phyloP scores from a whole-genome alignment of 257 asterid genomes.

The Dorcoceras hygrometricum region DNA sequence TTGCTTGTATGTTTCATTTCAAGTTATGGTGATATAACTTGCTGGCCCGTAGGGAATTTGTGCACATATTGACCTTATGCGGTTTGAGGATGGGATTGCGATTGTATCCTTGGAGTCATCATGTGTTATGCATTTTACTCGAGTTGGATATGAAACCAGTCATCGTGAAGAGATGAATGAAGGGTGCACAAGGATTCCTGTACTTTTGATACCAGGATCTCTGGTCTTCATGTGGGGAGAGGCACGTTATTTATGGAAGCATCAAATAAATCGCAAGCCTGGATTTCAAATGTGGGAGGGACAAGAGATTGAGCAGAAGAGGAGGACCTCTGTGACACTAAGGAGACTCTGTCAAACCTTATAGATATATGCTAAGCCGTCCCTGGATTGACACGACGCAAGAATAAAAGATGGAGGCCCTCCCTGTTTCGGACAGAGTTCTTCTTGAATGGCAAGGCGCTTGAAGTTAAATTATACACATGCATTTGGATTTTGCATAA shows the following conservation, averaged over 20 bases:
- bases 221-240: slow-evolving; percentile 81
- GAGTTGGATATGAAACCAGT: slow-evolving; percentile 28
- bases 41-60: slow-evolving; percentile 60
- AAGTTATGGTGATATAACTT: background rate
- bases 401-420: slow-evolving; percentile 2
- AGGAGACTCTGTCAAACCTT: slow-evolving; percentile 52
- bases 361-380: background rate
- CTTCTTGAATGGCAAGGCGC: no score
- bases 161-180: background rate
- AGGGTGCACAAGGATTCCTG: slow-evolving; percentile 38
- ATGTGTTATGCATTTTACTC: slow-evolving; percentile 75
- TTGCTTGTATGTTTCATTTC: background rate
- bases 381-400: background rate
- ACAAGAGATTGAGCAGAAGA: slow-evolving; percentile 55
- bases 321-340: slow-evolving; percentile 71
- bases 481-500: no score
- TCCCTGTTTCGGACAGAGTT: background rate
- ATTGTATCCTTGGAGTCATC: slow-evolving; percentile 70
- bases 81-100: slow-evolving; percentile 90
- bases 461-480: no score
- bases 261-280: slow-evolving; percentile 74
- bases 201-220: slow-evolving; percentile 70
- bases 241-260: slow-evolving; percentile 84
- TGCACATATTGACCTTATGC: slow-evolving; percentile 88
- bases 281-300: slow-evolving; percentile 77